Conservation (phyloP, 768 basidiomycete genomes). For the Tephrocybe sp. region DNA sequence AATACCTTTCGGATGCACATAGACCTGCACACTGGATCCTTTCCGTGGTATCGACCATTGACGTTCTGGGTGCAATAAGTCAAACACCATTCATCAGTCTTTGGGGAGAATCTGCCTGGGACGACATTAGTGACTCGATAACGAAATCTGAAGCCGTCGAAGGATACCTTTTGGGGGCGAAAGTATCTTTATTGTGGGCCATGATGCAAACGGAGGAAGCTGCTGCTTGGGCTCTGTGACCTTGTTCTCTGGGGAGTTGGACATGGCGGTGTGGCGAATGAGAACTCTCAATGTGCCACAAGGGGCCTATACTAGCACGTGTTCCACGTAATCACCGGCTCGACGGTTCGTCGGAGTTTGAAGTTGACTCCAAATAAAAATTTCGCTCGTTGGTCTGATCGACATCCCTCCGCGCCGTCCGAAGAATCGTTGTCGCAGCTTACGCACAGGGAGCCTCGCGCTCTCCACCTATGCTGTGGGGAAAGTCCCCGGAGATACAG, state of each 20-base stretch:
- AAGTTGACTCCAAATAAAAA: conserved; percentile 13
- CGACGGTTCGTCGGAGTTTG: conserved; percentile 24
- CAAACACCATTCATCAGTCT: conserved; percentile 65
- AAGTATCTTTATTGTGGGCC: conserved; percentile 56
- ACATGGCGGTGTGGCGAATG: conserved; percentile 14
- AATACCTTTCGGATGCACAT: conserved; percentile 67
- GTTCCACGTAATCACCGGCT: conserved; percentile 15
- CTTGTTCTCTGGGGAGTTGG: conserved; percentile 27
- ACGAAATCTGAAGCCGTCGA: neutral
- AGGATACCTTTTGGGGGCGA: conserved; percentile 48
- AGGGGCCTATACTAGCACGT: too few relatives aligned
- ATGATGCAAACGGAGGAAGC: conserved; percentile 41
- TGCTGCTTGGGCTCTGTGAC: conserved; percentile 26
- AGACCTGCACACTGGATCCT: conserved; percentile 56
- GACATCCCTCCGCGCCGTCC: conserved; percentile 45
- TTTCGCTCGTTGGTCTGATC: conserved; percentile 15
- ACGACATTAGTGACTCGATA: conserved; percentile 1
- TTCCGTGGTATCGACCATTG: conserved; percentile 47
- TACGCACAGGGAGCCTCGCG: conserved; percentile 59
- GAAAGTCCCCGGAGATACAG: conserved; percentile 94
- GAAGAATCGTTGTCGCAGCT: conserved; percentile 89
- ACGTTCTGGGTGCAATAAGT: conserved; percentile 62
- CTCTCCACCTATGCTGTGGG: conserved; percentile 71
- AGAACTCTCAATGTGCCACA: too few relatives aligned
- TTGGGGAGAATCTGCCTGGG: conserved; percentile 56